A percentile compares a stretch with the other conserved stretches of the same genome.
These are phyloP conservation scores for Astrocystis sublimbata DNA, from an alignment of 495 filamentous ascomycete species.

Conservation along the genomic window DNA sequence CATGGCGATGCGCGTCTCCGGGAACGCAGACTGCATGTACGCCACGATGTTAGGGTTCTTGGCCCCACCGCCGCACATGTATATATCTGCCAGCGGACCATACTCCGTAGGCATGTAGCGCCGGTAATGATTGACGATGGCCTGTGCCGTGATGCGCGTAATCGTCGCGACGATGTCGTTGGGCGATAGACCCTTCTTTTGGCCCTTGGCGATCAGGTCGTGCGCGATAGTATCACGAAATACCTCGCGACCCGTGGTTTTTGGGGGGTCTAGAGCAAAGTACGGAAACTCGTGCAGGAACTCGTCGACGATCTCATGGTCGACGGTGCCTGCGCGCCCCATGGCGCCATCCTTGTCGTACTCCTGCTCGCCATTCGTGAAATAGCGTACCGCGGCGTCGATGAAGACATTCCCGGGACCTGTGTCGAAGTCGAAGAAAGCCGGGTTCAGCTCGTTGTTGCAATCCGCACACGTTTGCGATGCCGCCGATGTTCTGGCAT, in stretches of 20 bases:
- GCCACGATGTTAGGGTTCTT: constrained; percentile 57
- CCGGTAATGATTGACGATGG: constrained; percentile 57
- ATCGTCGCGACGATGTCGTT: constrained; percentile 58
- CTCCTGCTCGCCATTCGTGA: constrained; percentile 44
- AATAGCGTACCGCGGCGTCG: constrained; percentile 48
- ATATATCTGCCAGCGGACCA: constrained; percentile 54
- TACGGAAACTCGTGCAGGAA: constrained; percentile 50
- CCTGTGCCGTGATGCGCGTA: constrained; percentile 58
- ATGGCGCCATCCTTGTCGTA: constrained; percentile 54
- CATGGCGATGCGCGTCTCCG: constrained; percentile 52
- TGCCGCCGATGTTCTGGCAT: constrained; percentile 63
- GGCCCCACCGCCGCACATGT: constrained; percentile 61
- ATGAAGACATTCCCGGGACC: constrained; percentile 52
- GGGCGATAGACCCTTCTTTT: constrained; percentile 42
- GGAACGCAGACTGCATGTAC: constrained; percentile 52
- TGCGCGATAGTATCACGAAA: constrained; percentile 56
- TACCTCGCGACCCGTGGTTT: constrained; percentile 60
- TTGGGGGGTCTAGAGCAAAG: constrained; percentile 52
- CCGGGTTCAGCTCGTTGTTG: constrained; percentile 47
- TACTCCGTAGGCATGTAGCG: constrained; percentile 47
- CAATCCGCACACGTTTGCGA: constrained; percentile 60
- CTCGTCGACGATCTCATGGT: constrained; percentile 55
- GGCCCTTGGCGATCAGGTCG: constrained; percentile 48
- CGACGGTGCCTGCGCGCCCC: constrained; percentile 52
- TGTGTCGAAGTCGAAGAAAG: constrained; percentile 54